Evolutionary conservation across 495 filamentous ascomycete species (phyloP).

Genomic region (Acidiella bohemica): DNA sequence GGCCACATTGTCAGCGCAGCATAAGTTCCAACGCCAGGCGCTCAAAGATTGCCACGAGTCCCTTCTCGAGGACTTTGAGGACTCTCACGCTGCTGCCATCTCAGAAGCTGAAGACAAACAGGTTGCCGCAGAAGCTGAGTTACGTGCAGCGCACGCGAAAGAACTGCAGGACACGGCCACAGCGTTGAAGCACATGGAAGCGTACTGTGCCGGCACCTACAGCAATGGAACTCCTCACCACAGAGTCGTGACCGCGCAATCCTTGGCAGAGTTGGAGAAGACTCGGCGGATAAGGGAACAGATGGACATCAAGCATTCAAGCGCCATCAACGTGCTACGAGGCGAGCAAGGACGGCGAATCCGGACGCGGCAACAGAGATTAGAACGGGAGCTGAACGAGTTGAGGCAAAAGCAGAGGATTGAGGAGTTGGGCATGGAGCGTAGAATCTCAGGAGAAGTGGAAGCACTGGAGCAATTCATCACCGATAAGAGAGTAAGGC

Average conservation of each 20-base stretch:
- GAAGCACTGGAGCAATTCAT: constrained; percentile 46
- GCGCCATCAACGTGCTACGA: constrained; percentile 66
- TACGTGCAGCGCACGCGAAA: constrained; percentile 37
- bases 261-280: constrained; percentile 51
- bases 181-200: constrained; percentile 66
- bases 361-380: constrained; percentile 3
- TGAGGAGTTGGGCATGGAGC: constrained; percentile 44
- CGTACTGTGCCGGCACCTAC: constrained; percentile 51
- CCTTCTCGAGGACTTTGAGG: constrained; percentile 9
- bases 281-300: constrained; percentile 55
- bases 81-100: constrained; percentile 36
- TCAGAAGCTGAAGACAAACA: constrained; percentile 60
- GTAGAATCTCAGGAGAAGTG: constrained; percentile 39
- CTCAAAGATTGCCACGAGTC: constrained; percentile 27
- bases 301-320: constrained; percentile 56
- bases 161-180: constrained; percentile 48
- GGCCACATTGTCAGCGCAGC: constrained; percentile 41
- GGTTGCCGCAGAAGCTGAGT: constrained; percentile 54
- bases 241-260: constrained; percentile 42
- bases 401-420: constrained; percentile 49
- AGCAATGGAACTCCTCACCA: constrained; percentile 20
- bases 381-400: constrained; percentile 41
- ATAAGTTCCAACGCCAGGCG: constrained; percentile 32
- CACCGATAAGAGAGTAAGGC: constrained; percentile 34
- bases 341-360: constrained; percentile 53